phyloP scores from a whole-genome alignment of 352 stramenopile genomes.

The Globisporangium alternatum region DNA sequence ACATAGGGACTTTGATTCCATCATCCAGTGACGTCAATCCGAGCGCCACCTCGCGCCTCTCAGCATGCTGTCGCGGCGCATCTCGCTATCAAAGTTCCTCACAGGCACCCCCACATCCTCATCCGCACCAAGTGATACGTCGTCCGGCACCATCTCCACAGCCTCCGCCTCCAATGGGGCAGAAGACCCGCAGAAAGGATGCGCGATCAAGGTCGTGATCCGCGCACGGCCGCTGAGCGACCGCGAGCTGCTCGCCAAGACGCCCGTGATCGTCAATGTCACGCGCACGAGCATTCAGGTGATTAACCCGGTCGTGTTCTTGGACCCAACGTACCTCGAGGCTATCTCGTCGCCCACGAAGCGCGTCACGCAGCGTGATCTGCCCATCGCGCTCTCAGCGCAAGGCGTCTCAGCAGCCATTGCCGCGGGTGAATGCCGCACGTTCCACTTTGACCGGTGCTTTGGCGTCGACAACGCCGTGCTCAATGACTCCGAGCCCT shows the following conservation, averaged over 20 bases:
- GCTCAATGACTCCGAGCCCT: slow-evolving; percentile 31
- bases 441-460: slow-evolving; percentile 79
- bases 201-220: slow-evolving; percentile 75
- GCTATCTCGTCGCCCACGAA: slow-evolving; percentile 25
- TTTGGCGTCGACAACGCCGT: slow-evolving; percentile 47
- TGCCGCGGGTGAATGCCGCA: slow-evolving; percentile 47
- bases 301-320: slow-evolving; percentile 59
- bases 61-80: slow-evolving; percentile 15
- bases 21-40: neutral
- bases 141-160: neutral
- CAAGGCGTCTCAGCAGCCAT: slow-evolving; percentile 33
- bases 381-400: slow-evolving; percentile 26
- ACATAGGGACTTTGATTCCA: neutral
- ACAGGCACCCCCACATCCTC: neutral
- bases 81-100: slow-evolving; percentile 25
- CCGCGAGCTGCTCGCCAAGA: slow-evolving; percentile 44
- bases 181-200: slow-evolving; percentile 23
- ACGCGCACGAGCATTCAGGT: slow-evolving; percentile 51
- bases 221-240: slow-evolving; percentile 65
- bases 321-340: slow-evolving; percentile 51
- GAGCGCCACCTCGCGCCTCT: neutral
- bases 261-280: slow-evolving; percentile 52
- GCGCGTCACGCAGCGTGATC: slow-evolving; percentile 21
- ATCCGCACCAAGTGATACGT: neutral
- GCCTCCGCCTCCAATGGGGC: neutral